Base-by-base conservation (phyloP, 1,139 yeast species). In the Lodderomyces elongisporus region DNA sequence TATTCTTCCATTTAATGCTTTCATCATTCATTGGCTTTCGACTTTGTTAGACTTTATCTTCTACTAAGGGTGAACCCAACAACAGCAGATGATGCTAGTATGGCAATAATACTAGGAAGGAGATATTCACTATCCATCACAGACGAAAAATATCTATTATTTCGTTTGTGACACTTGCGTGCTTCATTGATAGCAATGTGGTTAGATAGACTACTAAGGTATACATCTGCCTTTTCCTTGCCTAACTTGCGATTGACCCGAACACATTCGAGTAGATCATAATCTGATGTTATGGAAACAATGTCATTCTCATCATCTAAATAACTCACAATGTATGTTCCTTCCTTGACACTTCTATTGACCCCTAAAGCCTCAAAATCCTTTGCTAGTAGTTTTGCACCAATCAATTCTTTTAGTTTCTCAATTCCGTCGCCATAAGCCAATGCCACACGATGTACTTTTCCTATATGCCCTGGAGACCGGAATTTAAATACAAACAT, bases 301-400 rank as follows among this genome's bases (percentile, higher is more conserved):
- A 81, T 60, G 53, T 87, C 96, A 4, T 85, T 85, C 48, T 87
- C 96, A 48, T 87, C 95, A 51, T 87, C 96, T 20, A 79, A 56
- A 47, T 85, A 87, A 41, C 89, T 79, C 32, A 85, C 72, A 1
- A 87, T 88, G 54, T 77, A 82, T 4, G 14, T 10, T 13, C 14
- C n/a, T 9, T 17, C 3, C 14, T 15, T n/a, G 2, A 30, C 18
- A 9, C 31, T 17, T 4, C 22, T 27, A 7, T 25, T 27, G 6
- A 56, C 51, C 14, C 42, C 40, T 29, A 80, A 56, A 5, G 51
- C 49, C 7, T 55, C 70, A 25, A 69, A 50, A 48, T 54, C 85
- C 52, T 57, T 74, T 49, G 52, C 45, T 32, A 59, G 58, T 25
- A 74, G 54, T 46, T 70, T 73, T 16, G 56, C 59, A 36, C 58